Conservation (phyloP, 306 rosid genomes). For the Begonia loranthoides region DNA sequence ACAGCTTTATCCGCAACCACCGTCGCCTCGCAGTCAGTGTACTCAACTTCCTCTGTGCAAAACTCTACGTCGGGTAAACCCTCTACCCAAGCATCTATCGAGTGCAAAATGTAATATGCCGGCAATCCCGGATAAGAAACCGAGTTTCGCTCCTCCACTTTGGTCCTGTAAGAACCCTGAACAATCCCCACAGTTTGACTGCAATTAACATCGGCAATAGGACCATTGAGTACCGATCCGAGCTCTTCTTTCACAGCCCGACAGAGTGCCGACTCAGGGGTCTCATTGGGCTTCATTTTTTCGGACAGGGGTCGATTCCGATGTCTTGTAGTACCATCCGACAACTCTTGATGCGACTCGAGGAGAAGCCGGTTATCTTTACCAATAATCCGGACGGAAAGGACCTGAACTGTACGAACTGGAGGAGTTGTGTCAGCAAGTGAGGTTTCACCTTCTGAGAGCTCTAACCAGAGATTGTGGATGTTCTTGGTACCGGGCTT, state of each 20-base stretch:
- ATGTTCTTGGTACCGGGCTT: conserved; percentile 87
- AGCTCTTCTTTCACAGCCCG: conserved; percentile 81
- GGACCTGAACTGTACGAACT: conserved; percentile 73
- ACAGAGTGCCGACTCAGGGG: conserved; percentile 52
- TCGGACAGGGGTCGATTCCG: conserved; percentile 81
- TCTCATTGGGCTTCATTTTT: conserved; percentile 88
- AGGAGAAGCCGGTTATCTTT: conserved; percentile 25
- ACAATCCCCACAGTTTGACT: conserved; percentile 34
- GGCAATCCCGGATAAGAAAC: conserved; percentile 87
- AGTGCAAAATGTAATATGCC: conserved; percentile 69
- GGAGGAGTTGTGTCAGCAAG: conserved; percentile 72
- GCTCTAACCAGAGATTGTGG: conserved; percentile 95
- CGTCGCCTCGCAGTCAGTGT: conserved; percentile 21
- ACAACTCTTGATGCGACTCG: conserved; percentile 64
- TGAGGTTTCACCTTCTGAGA: conserved; percentile 72
- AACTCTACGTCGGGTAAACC: conserved; percentile 79
- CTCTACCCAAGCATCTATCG: conserved; percentile 49
- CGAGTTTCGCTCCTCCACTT: conserved; percentile 72
- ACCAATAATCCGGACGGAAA: conserved; percentile 37
- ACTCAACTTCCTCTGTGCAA: conserved; percentile 63
- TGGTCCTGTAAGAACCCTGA: conserved; percentile 56
- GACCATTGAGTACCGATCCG: conserved; percentile 34
- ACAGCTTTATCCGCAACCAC: conserved; percentile 41
- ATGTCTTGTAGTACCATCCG: conserved; percentile 49
- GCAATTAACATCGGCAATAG: conserved; percentile 3